phyloP scores from a whole-genome alignment of 2,329 filamentous ascomycete genomes.

The Fusarium irregulare region DNA sequence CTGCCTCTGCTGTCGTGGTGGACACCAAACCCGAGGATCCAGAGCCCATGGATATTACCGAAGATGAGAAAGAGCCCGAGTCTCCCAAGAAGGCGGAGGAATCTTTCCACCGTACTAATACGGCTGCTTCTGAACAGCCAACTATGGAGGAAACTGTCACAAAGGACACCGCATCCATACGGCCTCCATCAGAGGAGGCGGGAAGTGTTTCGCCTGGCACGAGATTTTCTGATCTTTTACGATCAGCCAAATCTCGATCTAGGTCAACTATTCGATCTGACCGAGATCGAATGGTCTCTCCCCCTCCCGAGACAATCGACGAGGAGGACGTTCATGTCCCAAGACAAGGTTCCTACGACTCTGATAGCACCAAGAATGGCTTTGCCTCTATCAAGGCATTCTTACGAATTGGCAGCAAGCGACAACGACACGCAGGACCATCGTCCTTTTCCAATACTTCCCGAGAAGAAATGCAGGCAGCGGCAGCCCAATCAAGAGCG shows the following conservation, averaged over 20 bases:
- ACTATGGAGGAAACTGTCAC: constrained; percentile 41
- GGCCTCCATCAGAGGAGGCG: constrained; percentile 40
- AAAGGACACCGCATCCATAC: constrained; percentile 37
- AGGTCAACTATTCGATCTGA: constrained; percentile 60
- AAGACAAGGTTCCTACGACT: constrained; percentile 67
- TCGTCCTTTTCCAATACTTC: constrained; percentile 94
- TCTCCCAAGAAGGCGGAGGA: constrained; percentile 41
- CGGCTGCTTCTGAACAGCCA: constrained; percentile 38
- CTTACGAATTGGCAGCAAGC: constrained; percentile 75
- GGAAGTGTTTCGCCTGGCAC: constrained; percentile 41
- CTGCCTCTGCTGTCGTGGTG: constrained; percentile 65
- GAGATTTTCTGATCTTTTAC: constrained; percentile 54
- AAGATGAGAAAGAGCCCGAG: constrained; percentile 33
- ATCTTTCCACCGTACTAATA: constrained; percentile 49
- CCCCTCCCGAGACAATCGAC: constrained; percentile 55
- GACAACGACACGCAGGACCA: constrained; percentile 66
- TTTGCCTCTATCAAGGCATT: constrained; percentile 75
- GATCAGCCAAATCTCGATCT: constrained; percentile 61
- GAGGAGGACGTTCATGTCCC: constrained; percentile 62
- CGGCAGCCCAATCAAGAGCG: constrained; percentile 45
- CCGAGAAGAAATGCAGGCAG: constrained; percentile 79
- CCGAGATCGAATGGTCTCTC: constrained; percentile 53
- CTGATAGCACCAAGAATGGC: constrained; percentile 60
- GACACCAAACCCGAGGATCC: constrained; percentile 59
- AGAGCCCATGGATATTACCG: constrained; percentile 41